Percentiles rank a stretch among this genome's conserved stretches.
These are phyloP conservation scores for Porcisia hertigi DNA, from an alignment of 208 protist genomes.

Conservation along the genomic window DNA sequence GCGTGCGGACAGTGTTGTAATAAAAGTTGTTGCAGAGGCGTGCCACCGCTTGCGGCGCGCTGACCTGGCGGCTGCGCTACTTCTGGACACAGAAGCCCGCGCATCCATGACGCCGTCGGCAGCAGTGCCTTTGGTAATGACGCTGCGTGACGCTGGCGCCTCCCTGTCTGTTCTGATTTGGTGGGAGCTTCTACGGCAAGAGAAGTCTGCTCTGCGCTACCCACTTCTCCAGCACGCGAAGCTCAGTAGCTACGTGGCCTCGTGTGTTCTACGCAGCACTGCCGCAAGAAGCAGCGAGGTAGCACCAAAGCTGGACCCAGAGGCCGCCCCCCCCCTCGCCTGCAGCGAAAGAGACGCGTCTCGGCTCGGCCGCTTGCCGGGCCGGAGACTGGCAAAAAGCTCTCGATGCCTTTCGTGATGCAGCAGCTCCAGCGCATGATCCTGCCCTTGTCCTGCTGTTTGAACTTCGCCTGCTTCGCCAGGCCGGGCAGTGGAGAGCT, in stretches of 20 bases:
- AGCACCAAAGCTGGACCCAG: background rate
- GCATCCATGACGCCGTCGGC: slow-evolving; percentile 26
- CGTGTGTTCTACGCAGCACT: slow-evolving; percentile 36
- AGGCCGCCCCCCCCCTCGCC: background rate
- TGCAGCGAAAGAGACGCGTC: background rate
- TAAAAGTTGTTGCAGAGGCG: slow-evolving; percentile 25
- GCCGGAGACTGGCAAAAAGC: slow-evolving; percentile 20
- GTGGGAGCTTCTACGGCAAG: slow-evolving; percentile 20
- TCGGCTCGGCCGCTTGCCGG: background rate
- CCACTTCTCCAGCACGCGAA: slow-evolving; percentile 45
- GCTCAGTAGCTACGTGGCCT: slow-evolving; percentile 65
- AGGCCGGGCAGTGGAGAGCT: slow-evolving; percentile 25
- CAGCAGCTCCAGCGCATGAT: slow-evolving; percentile 15
- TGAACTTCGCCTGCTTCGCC: slow-evolving; percentile 43
- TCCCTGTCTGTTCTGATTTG: slow-evolving; percentile 17
- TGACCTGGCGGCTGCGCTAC: slow-evolving; percentile 10
- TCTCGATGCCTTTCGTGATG: slow-evolving; percentile 33
- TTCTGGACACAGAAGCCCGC: background rate
- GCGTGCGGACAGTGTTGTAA: slow-evolving; percentile 8
- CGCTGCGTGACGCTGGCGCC: slow-evolving; percentile 20
- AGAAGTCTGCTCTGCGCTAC: slow-evolving; percentile 4
- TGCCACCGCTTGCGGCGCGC: slow-evolving; percentile 11
- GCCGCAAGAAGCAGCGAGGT: background rate
- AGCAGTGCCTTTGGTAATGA: slow-evolving; percentile 29
- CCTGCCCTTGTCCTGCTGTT: slow-evolving; percentile 48